A percentile compares a stretch with the other conserved stretches of the same genome.
Evolutionary conservation across 192 early-diverging fungal genomes (phyloP).

Genomic region (Geranomyces michiganensis): DNA sequence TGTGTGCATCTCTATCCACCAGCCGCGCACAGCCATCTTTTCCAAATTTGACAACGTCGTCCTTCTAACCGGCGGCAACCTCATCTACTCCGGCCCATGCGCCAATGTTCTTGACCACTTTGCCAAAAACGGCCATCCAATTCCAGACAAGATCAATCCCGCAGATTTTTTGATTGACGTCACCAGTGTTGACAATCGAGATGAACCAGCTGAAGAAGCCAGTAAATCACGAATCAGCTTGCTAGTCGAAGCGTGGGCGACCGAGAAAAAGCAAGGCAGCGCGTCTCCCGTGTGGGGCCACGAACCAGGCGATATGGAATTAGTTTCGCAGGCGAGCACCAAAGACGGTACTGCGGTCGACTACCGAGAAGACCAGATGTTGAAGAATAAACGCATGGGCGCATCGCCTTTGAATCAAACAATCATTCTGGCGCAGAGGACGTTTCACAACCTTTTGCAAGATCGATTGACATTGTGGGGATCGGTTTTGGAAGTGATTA

Average conservation of each 20-base stretch:
- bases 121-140: constrained; percentile 54
- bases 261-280: background rate
- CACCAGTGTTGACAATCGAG: constrained; percentile 44
- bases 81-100: constrained; percentile 63
- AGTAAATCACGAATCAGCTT: constrained; percentile 21
- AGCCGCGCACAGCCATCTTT: constrained; percentile 84
- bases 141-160: constrained; percentile 66
- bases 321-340: background rate
- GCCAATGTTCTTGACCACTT: constrained; percentile 55
- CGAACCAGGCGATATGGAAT: background rate
- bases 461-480: constrained; percentile 51
- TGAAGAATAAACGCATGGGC: constrained; percentile 7
- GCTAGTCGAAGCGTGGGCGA: constrained; percentile 35
- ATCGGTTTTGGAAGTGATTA: constrained; percentile 41
- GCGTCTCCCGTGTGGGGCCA: background rate
- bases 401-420: constrained; percentile 40
- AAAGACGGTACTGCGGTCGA: background rate
- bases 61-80: constrained; percentile 63
- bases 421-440: constrained; percentile 32
- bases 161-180: constrained; percentile 72
- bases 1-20: constrained; percentile 86
- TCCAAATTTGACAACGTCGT: constrained; percentile 80
- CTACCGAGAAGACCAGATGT: background rate
- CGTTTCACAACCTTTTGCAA: constrained; percentile 41
- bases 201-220: constrained; percentile 28